Percentiles rank a stretch among this genome's conserved stretches.
phyloP scores from a whole-genome alignment of 495 filamentous ascomycete genomes.

The Hypomontagnella monticulosa region DNA sequence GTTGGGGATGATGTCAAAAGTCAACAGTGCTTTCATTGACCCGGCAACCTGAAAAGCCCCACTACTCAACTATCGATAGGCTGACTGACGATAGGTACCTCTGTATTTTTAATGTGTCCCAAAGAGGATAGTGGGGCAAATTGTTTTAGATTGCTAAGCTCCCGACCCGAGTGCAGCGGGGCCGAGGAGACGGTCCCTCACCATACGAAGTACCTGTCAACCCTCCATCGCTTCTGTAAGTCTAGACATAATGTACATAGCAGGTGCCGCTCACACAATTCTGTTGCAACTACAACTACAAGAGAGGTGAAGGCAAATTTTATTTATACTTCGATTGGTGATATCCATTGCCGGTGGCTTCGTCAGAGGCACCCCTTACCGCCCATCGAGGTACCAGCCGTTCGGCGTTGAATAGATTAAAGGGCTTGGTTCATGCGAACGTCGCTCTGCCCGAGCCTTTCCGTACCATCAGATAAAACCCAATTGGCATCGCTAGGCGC shows the following conservation, averaged over 20 bases:
- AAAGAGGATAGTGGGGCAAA: slow-evolving; percentile 20
- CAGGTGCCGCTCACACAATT: too few species aligned
- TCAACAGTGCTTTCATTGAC: slow-evolving; percentile 42
- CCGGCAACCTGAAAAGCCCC: slow-evolving; percentile 37
- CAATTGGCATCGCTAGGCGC: slow-evolving; percentile 36
- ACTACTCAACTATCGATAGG: slow-evolving; percentile 16
- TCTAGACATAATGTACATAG: too few species aligned
- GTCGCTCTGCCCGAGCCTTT: slow-evolving; percentile 9
- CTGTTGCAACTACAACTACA: not conserved
- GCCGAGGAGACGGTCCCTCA: not conserved
- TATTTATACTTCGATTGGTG: slow-evolving; percentile 18
- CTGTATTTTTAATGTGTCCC: slow-evolving; percentile 11
- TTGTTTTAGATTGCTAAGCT: not conserved
- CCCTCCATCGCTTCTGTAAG: too few species aligned
- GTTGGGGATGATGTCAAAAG: slow-evolving; percentile 44
- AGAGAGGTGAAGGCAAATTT: too few species aligned
- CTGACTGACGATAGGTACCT: not conserved
- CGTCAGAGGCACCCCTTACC: slow-evolving; percentile 5
- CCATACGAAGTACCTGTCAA: too few species aligned
- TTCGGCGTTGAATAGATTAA: slow-evolving; percentile 19
- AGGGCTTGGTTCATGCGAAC: slow-evolving; percentile 31
- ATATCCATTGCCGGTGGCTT: slow-evolving; percentile 10
- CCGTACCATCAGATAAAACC: slow-evolving; percentile 24
- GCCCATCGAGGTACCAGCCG: slow-evolving; percentile 11
- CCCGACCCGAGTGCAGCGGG: slow-evolving; percentile 7